These are phyloP conservation scores for Toxoplasma gondii DNA, from an alignment of 169 alveolate genomes.

Conservation along the genomic window DNA sequence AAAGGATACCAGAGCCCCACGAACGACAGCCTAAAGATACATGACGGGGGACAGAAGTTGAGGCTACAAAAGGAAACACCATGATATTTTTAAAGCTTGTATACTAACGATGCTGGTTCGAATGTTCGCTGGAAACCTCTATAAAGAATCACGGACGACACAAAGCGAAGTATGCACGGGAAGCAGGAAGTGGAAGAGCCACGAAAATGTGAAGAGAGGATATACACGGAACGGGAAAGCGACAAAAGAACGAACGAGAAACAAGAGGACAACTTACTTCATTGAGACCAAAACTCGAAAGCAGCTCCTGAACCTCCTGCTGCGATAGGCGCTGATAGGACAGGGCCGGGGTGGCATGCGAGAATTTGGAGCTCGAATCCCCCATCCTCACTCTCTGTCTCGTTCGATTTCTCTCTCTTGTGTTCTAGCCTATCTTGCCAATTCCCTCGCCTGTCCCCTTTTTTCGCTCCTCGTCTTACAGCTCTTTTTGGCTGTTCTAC, in stretches of 20 bases:
- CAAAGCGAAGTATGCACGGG: not conserved
- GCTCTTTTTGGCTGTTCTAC: not conserved
- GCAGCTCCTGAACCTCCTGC: slow-evolving; percentile 15
- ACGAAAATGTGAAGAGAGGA: not conserved
- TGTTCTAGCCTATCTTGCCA: not conserved
- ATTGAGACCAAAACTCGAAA: slow-evolving; percentile 33
- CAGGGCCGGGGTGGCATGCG: slow-evolving; percentile 24
- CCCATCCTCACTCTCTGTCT: slow-evolving; percentile 9
- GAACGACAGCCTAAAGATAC: too few relatives aligned
- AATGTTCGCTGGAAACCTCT: too few relatives aligned
- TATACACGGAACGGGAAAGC: not conserved
- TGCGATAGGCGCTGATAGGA: slow-evolving; percentile 29
- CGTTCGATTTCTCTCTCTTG: not conserved
- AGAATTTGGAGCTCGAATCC: slow-evolving; percentile 30
- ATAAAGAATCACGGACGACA: too few relatives aligned
- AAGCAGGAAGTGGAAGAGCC: not conserved
- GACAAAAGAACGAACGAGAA: not conserved
- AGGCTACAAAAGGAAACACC: too few relatives aligned
- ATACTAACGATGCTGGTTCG: too few relatives aligned
- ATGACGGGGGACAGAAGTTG: too few relatives aligned
- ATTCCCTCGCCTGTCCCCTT: not conserved
- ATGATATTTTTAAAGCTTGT: too few relatives aligned
- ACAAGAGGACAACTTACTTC: not conserved
- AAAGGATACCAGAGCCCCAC: not conserved
- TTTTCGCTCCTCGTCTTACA: not conserved